phyloP scores from a whole-genome alignment of 805 yeast species.

The Candida manassasensis region DNA sequence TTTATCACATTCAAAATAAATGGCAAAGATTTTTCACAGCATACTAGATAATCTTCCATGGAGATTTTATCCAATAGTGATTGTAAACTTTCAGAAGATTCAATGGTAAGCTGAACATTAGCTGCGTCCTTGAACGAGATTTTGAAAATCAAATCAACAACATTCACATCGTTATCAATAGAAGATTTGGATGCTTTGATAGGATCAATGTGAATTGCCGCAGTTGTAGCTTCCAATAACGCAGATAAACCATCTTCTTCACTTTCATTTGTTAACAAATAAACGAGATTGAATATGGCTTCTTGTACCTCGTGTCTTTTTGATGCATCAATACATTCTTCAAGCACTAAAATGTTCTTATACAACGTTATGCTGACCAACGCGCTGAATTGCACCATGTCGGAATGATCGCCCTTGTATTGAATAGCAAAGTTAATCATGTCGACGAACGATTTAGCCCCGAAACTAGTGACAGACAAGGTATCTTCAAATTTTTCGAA shows the following conservation, averaged over 20 bases:
- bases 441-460: slow-evolving; percentile 22
- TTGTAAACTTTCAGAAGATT: slow-evolving; percentile 65
- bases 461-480: slow-evolving; percentile 25
- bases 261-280: slow-evolving; percentile 50
- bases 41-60: slow-evolving; percentile 38
- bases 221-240: slow-evolving; percentile 63
- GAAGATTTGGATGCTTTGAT: slow-evolving; percentile 17
- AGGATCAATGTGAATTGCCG: slow-evolving; percentile 42
- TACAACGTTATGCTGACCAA: slow-evolving; percentile 54
- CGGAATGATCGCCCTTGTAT: slow-evolving; percentile 8
- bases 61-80: slow-evolving; percentile 49
- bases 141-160: slow-evolving; percentile 54
- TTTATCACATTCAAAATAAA: slow-evolving; percentile 35
- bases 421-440: slow-evolving; percentile 23
- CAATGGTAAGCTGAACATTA: slow-evolving; percentile 63
- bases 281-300: slow-evolving; percentile 35
- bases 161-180: slow-evolving; percentile 17
- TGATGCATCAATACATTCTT: slow-evolving; percentile 6
- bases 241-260: slow-evolving; percentile 79
- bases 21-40: slow-evolving; percentile 53
- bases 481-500: slow-evolving; percentile 46
- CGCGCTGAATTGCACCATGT: slow-evolving; percentile 25
- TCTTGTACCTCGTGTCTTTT: slow-evolving; percentile 22
- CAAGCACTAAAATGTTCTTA: slow-evolving; percentile 23
- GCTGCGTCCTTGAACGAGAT: slow-evolving; percentile 72